Evolutionary conservation across 2,329 filamentous ascomycete species (phyloP), one percentile per base, ranked within the genome.

Genomic region (Cadophora luteo-olivacea): DNA sequence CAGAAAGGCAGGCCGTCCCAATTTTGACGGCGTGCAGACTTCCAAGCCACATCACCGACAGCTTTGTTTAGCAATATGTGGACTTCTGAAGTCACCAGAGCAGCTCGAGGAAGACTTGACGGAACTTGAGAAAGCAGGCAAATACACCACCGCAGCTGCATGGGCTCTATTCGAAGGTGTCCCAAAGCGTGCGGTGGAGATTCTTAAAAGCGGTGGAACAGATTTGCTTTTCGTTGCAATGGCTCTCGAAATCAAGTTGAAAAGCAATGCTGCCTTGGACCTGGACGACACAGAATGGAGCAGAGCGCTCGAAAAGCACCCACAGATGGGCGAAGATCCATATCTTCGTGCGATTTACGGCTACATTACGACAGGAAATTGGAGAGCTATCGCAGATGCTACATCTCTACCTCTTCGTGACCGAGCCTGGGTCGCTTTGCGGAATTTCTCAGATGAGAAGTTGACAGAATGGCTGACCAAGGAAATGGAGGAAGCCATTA

Each of bases 291-390:
- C 66, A 4, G 70, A 75, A 36, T 79, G 78, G 78, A 72, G 55
- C n/a, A 67, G 74, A 52, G 68, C 72, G 36, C 67, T 78, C 5
- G 69, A 75, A 11, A 71, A 72, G 29, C 72, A 77, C 65, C 70
- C 75, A 14, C 72, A 75, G 51, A 75, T 88, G 32, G 87, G 91
- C 69, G 89, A 90, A 0, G 92, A 96, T 74, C 90, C 92, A 0
- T 95, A 94, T 76, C 85, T 96, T 29, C 90, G 92, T 66, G 92
- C 92, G 6, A 91, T 96, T 60, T 92, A 93, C 29, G 89, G 90
- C 3, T 89, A 92, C 72, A 92, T 96, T 69, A 89, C 90, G 11
- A 92, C 89, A 0, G 90, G 91, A 4, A 87, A 93, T 77, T 96
- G 93, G 93, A 82, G 86, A 22, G 85, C 86, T 51, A 91, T 96